Evolutionary conservation across 1,284 basidiomycete species (phyloP), one percentile per base, ranked within the genome.

Genomic region (Moniliophthora roreri): DNA sequence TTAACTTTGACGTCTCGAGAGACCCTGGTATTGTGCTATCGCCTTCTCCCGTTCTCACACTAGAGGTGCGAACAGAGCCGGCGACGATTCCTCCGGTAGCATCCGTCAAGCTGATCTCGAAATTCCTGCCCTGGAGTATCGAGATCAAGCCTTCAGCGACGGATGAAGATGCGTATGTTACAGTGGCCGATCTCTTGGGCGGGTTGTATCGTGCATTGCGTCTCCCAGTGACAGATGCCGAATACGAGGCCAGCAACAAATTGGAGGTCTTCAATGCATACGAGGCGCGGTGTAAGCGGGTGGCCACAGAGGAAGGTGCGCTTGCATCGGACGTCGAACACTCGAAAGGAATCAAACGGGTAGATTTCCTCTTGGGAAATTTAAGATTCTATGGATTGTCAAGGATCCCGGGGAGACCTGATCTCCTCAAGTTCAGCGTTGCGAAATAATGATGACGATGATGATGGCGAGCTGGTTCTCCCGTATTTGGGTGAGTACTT

Each of bases 141-240:
- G 37, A 39, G n/a, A 41, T 54, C n/a, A 8, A 39, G 39, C n/a
- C 51, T 9, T 50, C 49, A 16, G 21, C 36, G 13, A 16, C n/a
- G 6, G 20, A 11, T 15, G 18, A 47, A n/a, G 34, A 39, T 13
- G 26, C 23, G 16, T 49, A 15, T 44, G 52, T 54, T 20, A 40
- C 52, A 8, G 52, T 54, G 5, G 23, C 47, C 24, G 52, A 54
- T n/a, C 38, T 50, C 18, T 26, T 54, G 11, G 52, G 48, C 2
- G 47, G 52, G 1, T 35, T 54, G 24, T 36, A 54, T 41, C 23
- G 48, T 24, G 48, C 52, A n/a, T 28, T 54, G 13, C 52, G 48
- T 8, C 39, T 23, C n/a, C n/a, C 18, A 16, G 52, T 50, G 9
- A 49, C 36, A 16, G 21, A 41, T 7, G 26, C 24, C n/a, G 52